Percentiles rank a stretch among this genome's conserved stretches.
phyloP scores from a whole-genome alignment of 2,329 filamentous ascomycete genomes.

The Botrytis tulipae region DNA sequence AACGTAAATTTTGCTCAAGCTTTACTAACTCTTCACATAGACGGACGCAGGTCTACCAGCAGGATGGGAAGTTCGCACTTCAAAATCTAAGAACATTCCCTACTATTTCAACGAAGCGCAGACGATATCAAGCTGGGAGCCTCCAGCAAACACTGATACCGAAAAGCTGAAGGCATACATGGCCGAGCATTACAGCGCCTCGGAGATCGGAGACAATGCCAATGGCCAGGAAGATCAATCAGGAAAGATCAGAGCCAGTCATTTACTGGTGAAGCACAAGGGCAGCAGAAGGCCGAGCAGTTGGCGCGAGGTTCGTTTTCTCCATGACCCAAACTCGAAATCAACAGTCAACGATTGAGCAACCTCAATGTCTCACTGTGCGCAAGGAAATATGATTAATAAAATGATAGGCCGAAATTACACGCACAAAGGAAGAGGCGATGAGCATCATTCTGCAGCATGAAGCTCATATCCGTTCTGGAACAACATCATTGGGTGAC shows the following conservation, averaged over 20 bases:
- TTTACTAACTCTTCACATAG: slow-evolving; percentile 41
- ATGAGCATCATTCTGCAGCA: slow-evolving; percentile 71
- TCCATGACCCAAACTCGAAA: neutral
- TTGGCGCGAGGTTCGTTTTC: slow-evolving; percentile 70
- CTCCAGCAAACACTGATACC: slow-evolving; percentile 80
- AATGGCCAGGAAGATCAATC: slow-evolving; percentile 46
- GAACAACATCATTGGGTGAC: slow-evolving; percentile 70
- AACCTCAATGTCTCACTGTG: neutral
- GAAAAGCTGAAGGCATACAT: slow-evolving; percentile 94
- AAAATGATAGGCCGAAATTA: slow-evolving; percentile 65
- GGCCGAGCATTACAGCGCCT: slow-evolving; percentile 76
- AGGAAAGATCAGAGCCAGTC: slow-evolving; percentile 89
- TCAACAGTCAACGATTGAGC: neutral
- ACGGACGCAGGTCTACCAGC: slow-evolving; percentile 77
- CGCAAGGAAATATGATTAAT: slow-evolving; percentile 21
- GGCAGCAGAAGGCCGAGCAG: slow-evolving; percentile 86
- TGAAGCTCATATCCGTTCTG: slow-evolving; percentile 71
- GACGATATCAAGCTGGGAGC: slow-evolving; percentile 93
- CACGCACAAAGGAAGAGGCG: slow-evolving; percentile 83
- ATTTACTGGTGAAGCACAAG: slow-evolving; percentile 90
- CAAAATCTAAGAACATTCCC: slow-evolving; percentile 96
- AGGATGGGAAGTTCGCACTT: slow-evolving; percentile 94
- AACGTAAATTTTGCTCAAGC: neutral
- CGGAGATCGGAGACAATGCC: slow-evolving; percentile 42
- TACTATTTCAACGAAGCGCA: slow-evolving; percentile 95